Evolutionary conservation across 345 rosid species (phyloP).

Genomic region (Arabidopsis suecica): DNA sequence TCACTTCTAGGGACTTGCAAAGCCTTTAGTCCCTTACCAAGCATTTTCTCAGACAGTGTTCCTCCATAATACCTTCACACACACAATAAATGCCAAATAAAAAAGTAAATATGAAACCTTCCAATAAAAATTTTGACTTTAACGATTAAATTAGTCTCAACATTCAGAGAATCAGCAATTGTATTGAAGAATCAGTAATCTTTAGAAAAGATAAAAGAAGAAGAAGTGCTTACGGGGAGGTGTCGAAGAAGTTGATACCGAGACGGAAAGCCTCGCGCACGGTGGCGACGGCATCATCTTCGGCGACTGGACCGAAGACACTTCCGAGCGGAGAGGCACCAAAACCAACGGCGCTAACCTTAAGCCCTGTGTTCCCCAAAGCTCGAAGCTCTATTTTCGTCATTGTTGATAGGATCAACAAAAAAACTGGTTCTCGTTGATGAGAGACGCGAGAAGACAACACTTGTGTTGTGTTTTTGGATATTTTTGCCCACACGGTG

Average conservation of each 20-base stretch:
- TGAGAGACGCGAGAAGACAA: conserved; percentile 15
- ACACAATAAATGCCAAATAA: too few relatives aligned
- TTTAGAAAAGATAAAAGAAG: neutral
- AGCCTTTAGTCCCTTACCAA: conserved; percentile 82
- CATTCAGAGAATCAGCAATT: neutral
- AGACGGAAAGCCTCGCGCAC: conserved; percentile 79
- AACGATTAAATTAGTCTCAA: neutral
- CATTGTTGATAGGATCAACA: conserved; percentile 18
- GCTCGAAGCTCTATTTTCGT: conserved; percentile 61
- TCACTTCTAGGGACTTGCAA: conserved; percentile 71
- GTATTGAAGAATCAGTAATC: neutral
- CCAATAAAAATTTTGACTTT: too few relatives aligned
- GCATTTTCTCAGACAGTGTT: conserved; percentile 92
- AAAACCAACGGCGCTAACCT: conserved; percentile 78
- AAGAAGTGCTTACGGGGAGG: conserved; percentile 75
- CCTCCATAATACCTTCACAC: conserved; percentile 77
- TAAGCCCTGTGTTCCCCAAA: conserved; percentile 73
- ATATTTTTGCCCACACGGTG: neutral
- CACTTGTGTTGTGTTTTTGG: neutral
- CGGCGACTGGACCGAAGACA: conserved; percentile 85
- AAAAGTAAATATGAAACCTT: too few relatives aligned
- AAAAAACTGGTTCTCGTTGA: neutral
- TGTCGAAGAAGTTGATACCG: conserved; percentile 96
- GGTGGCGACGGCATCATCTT: conserved; percentile 77
- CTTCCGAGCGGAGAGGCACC: conserved; percentile 94